Evolutionary conservation across 306 rosid species (phyloP).

Genomic region (Acacia acuminata): DNA sequence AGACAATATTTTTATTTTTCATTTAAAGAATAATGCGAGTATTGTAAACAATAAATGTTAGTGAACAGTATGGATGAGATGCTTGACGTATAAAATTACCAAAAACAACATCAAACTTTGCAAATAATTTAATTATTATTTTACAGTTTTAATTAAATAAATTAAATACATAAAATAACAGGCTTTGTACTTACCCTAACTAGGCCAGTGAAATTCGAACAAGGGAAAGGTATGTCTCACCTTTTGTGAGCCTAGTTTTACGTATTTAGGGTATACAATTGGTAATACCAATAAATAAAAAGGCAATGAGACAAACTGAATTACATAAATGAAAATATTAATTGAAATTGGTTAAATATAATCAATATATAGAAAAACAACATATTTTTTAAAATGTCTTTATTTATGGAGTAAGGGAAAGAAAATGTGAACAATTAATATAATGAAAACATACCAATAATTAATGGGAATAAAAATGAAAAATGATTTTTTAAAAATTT

Average conservation of each 20-base stretch:
- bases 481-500: too few relatives aligned
- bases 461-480: too few relatives aligned
- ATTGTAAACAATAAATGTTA: neutral
- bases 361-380: too few relatives aligned
- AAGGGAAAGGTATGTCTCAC: neutral
- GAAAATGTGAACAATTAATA: too few relatives aligned
- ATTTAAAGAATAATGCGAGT: too few relatives aligned
- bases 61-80: neutral
- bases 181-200: neutral
- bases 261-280: neutral
- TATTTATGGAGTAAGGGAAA: too few relatives aligned
- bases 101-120: neutral
- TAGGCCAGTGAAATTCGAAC: neutral
- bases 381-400: too few relatives aligned
- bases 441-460: too few relatives aligned
- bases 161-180: neutral
- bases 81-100: slow-evolving; percentile 13
- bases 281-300: neutral
- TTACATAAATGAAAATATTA: too few relatives aligned
- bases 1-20: neutral
- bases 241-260: neutral
- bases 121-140: neutral
- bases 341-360: too few relatives aligned
- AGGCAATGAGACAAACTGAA: neutral
- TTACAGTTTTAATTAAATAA: neutral